Conservation (phyloP, 108 stramenopile genomes). For the Cyclotella kingstonii region DNA sequence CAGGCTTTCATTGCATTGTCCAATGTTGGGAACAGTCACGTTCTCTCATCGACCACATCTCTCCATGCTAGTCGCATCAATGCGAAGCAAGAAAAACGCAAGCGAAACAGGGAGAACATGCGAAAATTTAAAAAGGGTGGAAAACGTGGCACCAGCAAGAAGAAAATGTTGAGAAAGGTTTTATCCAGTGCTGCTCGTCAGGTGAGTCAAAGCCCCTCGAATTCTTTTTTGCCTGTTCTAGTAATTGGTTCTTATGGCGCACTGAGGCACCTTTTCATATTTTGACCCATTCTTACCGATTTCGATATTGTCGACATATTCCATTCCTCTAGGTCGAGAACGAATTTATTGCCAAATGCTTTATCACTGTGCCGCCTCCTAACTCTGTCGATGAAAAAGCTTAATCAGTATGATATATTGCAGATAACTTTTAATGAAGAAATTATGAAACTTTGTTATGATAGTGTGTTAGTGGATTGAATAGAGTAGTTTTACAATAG, state of each 20-base stretch:
- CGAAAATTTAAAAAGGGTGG: conserved; percentile 81
- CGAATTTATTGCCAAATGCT: conserved; percentile 89
- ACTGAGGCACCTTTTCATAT: neutral
- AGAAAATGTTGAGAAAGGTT: conserved; percentile 83
- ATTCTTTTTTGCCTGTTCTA: neutral
- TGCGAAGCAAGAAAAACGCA: conserved; percentile 87
- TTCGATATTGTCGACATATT: neutral
- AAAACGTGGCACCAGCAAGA: conserved; percentile 70
- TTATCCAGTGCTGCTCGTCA: conserved; percentile 69
- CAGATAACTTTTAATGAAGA: too few relatives aligned
- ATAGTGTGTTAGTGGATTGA: too few relatives aligned
- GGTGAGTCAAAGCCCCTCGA: conserved; percentile 7
- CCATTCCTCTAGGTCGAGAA: conserved; percentile 48
- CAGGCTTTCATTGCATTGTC: conserved; percentile 41
- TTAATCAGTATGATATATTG: neutral
- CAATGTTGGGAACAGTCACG: conserved; percentile 13
- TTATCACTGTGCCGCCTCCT: conserved; percentile 67
- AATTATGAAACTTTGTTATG: too few relatives aligned
- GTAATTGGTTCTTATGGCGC: neutral
- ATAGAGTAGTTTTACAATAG: too few relatives aligned
- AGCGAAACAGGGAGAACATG: conserved; percentile 91
- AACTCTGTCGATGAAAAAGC: conserved; percentile 54
- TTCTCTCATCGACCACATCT: conserved; percentile 41
- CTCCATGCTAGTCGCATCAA: conserved; percentile 77
- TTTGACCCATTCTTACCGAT: neutral